Base-by-base conservation (phyloP, 176 grass and related monocot species). In the Carex myosuroides region DNA sequence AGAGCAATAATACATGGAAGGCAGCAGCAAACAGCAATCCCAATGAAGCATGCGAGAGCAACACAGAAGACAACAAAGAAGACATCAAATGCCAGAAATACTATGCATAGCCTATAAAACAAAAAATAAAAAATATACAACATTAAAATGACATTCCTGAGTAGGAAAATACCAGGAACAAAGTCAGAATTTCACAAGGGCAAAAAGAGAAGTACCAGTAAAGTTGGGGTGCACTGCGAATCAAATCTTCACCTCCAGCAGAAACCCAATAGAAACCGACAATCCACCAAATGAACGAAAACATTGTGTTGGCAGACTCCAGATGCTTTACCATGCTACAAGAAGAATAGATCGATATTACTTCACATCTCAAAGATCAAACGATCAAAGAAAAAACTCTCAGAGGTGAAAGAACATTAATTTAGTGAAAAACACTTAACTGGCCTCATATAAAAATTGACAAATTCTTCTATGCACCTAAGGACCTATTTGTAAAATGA, bases 1-100 rank as follows among this genome's bases (percentile, higher is more conserved):
- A 98, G 88, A 55, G 96, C 93, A 87, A 98, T 95, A 35, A 98
- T 95, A 83, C 96, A 98, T 85, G 96, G 96, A 12, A 98, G 88
- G 83, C 96, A 98, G 81, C 96, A 98, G 74, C 96, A 98, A 57
- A 95, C 87, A 86, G 91, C 96, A 72, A 98, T 95, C 55, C 96
- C 96, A 78, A 98, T 95, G 20, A 95, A 87, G 74, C 91, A 98
- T 39, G 96, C 96, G 71, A 98, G 82, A 65, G 91, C 91, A 79
- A 95, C 85, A 62, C 96, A 98, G 83, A 98, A 98, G 80, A 95
- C 86, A 79, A 92, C 89, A 89, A 98, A 98, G 85, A 98, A 92
- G 20, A 95, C 89, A 77, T 98, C 96, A 71, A 98, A 98, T 70
- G 93, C 88, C 80, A 98, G 85, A 80, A 98, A 98, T 66, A 98